Evolutionary conservation across 345 rosid genomes (phyloP).

Genomic region (Rubroshorea leprosula): DNA sequence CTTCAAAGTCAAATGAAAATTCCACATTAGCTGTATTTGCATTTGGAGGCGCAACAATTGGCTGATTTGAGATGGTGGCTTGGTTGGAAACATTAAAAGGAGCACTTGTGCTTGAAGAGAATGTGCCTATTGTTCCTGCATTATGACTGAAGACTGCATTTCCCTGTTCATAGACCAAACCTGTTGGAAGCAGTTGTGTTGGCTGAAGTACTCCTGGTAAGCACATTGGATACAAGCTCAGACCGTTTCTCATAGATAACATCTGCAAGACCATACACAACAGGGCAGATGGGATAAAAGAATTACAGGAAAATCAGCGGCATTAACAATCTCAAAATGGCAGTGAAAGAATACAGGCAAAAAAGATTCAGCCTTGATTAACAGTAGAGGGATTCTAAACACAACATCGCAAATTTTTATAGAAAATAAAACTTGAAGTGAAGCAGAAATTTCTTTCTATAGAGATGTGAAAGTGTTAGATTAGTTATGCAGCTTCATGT

Average conservation of each 20-base stretch:
- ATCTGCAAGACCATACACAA: conserved; percentile 36
- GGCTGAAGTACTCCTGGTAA: conserved; percentile 44
- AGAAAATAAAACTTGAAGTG: neutral
- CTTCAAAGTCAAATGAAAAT: conserved; percentile 32
- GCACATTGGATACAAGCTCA: conserved; percentile 47
- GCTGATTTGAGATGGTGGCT: conserved; percentile 26
- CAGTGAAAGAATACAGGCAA: neutral
- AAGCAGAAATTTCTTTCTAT: neutral
- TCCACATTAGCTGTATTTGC: conserved; percentile 24
- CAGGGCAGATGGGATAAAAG: neutral
- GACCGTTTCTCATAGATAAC: conserved; percentile 56
- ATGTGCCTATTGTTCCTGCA: conserved; percentile 22
- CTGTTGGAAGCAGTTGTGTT: conserved; percentile 33
- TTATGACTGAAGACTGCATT: conserved; percentile 26
- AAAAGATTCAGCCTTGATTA: neutral
- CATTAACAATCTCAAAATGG: neutral
- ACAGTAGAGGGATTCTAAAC: too few species aligned
- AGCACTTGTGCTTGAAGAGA: conserved; percentile 26
- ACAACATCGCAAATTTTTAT: too few species aligned
- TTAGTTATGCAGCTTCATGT: neutral
- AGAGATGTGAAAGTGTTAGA: neutral
- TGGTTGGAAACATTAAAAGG: conserved; percentile 25
- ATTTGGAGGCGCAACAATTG: conserved; percentile 22
- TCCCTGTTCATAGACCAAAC: conserved; percentile 35
- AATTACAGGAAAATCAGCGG: neutral